Percentiles rank a stretch among this genome's conserved stretches.
phyloP scores from a whole-genome alignment of 208 protist genomes.

The Leishmania arabica region DNA sequence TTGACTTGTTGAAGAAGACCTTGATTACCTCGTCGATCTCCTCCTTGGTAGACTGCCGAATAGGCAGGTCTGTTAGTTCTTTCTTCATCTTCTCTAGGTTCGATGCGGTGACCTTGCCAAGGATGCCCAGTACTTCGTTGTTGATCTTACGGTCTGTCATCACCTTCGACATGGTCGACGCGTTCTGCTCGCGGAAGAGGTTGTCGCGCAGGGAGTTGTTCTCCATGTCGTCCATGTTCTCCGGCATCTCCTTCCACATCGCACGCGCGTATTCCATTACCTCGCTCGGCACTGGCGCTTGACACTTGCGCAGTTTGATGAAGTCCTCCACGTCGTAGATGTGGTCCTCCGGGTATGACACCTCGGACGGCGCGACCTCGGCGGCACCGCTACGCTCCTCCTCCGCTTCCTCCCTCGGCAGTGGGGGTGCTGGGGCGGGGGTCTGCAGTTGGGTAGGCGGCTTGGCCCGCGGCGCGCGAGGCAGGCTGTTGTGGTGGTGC shows the following conservation, averaged over 20 bases:
- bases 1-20: conserved; percentile 88
- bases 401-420: neutral
- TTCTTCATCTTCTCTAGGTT: conserved; percentile 79
- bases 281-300: conserved; percentile 37
- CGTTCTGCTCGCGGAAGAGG: conserved; percentile 63
- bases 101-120: conserved; percentile 72
- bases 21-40: conserved; percentile 87
- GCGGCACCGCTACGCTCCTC: neutral
- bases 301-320: conserved; percentile 42
- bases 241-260: conserved; percentile 81
- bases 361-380: conserved; percentile 9
- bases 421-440: neutral
- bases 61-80: conserved; percentile 73
- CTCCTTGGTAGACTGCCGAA: conserved; percentile 83
- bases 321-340: conserved; percentile 73
- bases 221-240: conserved; percentile 66
- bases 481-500: conserved; percentile 14
- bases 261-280: conserved; percentile 55
- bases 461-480: conserved; percentile 19
- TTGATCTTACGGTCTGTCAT: conserved; percentile 76
- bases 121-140: conserved; percentile 88
- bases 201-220: conserved; percentile 69
- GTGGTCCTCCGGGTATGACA: conserved; percentile 59
- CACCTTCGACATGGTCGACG: conserved; percentile 66
- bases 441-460: neutral